A percentile compares a stretch with the other conserved stretches of the same genome.
Conservation (phyloP, 176 grass and related monocot genomes). For the Luzula sylvatica region DNA sequence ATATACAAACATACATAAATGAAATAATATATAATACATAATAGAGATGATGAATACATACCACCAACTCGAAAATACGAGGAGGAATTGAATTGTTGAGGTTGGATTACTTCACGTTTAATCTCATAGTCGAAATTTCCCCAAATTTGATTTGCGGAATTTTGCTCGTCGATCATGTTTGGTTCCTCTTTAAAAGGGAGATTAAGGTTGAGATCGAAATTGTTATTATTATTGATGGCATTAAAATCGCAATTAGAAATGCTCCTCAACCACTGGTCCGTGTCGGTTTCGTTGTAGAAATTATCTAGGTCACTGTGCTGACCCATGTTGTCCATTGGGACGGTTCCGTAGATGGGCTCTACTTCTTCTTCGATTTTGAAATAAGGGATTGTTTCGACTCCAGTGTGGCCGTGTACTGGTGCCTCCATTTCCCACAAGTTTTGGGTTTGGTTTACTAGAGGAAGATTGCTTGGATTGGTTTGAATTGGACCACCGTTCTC, state of each 20-base stretch:
- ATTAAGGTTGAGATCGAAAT: conserved; percentile 6
- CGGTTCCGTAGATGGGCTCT: not conserved
- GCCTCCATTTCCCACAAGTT: conserved; percentile 2
- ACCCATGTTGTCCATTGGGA: conserved; percentile 2
- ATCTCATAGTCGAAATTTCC: conserved; percentile 2
- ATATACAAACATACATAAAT: no score
- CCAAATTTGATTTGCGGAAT: not conserved
- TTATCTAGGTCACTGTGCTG: not conserved
- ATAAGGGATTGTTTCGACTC: not conserved
- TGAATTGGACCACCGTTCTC: not conserved
- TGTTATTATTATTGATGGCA: not conserved
- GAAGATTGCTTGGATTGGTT: not conserved
- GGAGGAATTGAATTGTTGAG: conserved; percentile 12
- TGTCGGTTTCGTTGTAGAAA: conserved; percentile 10
- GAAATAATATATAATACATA: no score
- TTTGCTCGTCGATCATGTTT: no score
- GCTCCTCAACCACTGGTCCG: conserved; percentile 9
- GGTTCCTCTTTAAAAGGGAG: not conserved
- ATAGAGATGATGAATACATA: conserved; percentile 5
- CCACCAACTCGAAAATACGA: conserved; percentile 12
- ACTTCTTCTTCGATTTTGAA: not conserved
- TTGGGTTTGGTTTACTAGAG: not conserved
- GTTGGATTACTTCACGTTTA: conserved; percentile 3
- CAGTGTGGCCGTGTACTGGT: not conserved
- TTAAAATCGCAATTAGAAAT: conserved; percentile 17